Percentiles rank a stretch among this genome's conserved stretches.
Evolutionary conservation across 345 rosid species (phyloP).

Genomic region (Gossypium stocksii): DNA sequence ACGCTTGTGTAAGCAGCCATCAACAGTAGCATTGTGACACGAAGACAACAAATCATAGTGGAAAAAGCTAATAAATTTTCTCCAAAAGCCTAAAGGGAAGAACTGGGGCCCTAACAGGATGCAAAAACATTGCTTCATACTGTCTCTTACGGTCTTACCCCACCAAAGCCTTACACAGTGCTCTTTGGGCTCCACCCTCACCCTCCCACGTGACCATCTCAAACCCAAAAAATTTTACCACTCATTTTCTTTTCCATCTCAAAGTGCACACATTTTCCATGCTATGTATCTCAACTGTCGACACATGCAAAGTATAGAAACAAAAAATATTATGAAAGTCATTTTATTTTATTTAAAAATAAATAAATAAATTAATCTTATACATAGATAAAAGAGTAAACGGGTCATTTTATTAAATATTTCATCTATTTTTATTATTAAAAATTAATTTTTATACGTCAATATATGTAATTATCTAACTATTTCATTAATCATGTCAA

Average conservation of each 20-base stretch:
- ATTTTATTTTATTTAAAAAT: neutral
- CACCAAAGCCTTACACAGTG: conserved; percentile 20
- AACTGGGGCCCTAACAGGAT: neutral
- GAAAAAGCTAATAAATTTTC: conserved; percentile 19
- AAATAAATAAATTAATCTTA: too few species aligned
- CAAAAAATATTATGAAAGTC: too few species aligned
- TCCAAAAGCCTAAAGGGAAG: neutral
- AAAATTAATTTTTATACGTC: accelerated
- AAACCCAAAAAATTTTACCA: neutral
- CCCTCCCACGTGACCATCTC: conserved; percentile 24
- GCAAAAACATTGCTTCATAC: neutral
- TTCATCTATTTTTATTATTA: neutral
- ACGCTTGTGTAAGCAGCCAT: conserved; percentile 74
- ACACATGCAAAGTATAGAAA: too few species aligned
- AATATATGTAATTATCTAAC: accelerated
- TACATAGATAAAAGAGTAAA: too few species aligned
- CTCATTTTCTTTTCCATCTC: neutral
- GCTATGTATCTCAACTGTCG: neutral
- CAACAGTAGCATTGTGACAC: conserved; percentile 43
- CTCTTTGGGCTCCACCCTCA: conserved; percentile 53
- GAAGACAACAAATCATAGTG: conserved; percentile 36
- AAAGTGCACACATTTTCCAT: neutral
- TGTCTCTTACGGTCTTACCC: neutral
- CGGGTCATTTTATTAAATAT: accelerated
- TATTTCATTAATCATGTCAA: accelerated